Percentiles rank a stretch among this genome's conserved stretches.
phyloP scores from a whole-genome alignment of 2,329 filamentous ascomycete species.

The Paraphoma chrysanthemicola region DNA sequence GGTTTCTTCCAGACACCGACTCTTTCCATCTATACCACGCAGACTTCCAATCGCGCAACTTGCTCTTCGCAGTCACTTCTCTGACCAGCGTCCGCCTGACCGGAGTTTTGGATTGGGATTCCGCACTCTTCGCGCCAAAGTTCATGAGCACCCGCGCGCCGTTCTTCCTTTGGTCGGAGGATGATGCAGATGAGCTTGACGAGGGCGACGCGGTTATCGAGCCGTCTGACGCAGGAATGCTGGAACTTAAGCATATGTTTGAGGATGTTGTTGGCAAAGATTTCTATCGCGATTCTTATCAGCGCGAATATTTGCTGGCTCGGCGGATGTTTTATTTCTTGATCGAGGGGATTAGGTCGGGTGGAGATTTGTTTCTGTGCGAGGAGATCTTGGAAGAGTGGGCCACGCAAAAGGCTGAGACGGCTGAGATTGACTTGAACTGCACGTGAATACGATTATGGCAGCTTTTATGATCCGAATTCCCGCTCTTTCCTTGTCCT shows the following conservation, averaged over 20 bases:
- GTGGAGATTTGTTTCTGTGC: background rate
- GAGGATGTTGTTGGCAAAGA: conserved; percentile 1
- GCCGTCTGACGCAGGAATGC: background rate
- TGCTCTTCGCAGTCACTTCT: background rate
- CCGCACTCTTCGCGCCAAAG: conserved; percentile 1
- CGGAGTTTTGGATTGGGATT: conserved; percentile 1
- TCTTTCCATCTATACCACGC: background rate
- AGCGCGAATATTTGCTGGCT: conserved; percentile 1
- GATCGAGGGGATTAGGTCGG: background rate
- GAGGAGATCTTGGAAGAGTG: conserved; percentile 1
- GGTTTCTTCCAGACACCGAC: background rate
- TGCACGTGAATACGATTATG: too few species aligned
- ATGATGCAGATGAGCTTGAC: background rate
- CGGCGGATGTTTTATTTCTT: conserved; percentile 4
- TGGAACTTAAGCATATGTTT: background rate
- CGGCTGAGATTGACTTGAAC: too few species aligned
- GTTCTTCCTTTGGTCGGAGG: conserved; percentile 1
- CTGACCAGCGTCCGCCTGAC: background rate
- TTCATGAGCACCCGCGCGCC: conserved; percentile 2
- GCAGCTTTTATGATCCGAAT: too few species aligned
- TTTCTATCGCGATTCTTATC: background rate
- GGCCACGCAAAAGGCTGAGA: too few species aligned
- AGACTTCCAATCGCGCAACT: conserved; percentile 1
- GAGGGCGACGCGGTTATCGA: background rate
- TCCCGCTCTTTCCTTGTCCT: too few species aligned